phyloP scores from a whole-genome alignment of 2,329 filamentous ascomycete genomes.

The Pyrenophora tritici-repentis region DNA sequence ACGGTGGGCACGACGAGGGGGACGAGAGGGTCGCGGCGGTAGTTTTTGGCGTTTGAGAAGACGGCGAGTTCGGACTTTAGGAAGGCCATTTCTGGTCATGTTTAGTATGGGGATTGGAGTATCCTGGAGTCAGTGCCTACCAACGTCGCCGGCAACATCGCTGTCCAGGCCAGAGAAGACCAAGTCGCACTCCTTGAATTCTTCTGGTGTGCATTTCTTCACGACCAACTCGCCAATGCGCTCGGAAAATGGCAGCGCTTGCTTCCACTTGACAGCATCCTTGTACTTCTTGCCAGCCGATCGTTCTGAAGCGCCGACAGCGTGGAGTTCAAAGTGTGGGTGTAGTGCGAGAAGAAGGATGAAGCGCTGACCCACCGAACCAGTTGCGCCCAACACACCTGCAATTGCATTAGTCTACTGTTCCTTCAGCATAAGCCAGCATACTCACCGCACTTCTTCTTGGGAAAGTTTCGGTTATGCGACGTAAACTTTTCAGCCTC shows the following conservation, averaged over 20 bases:
- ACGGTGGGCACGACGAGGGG: slow-evolving; percentile 95
- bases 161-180: slow-evolving; percentile 92
- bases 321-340: slow-evolving; percentile 83
- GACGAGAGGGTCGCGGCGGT: slow-evolving; percentile 85
- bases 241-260: slow-evolving; percentile 78
- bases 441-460: slow-evolving; percentile 58
- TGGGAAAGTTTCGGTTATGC: slow-evolving; percentile 50
- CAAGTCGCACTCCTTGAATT: slow-evolving; percentile 89
- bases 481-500: slow-evolving; percentile 52
- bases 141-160: slow-evolving; percentile 89
- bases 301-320: slow-evolving; percentile 84
- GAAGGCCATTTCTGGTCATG: slow-evolving; percentile 75
- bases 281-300: slow-evolving; percentile 94
- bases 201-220: slow-evolving; percentile 78
- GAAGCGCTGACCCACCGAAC: slow-evolving; percentile 93
- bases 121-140: slow-evolving; percentile 55
- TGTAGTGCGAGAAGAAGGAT: slow-evolving; percentile 89
- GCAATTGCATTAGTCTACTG: slow-evolving; percentile 19
- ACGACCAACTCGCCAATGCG: slow-evolving; percentile 79
- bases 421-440: slow-evolving; percentile 41
- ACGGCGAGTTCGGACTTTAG: slow-evolving; percentile 84
- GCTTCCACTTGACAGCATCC: slow-evolving; percentile 95
- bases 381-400: slow-evolving; percentile 84
- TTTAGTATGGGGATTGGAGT: slow-evolving; percentile 1
- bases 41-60: slow-evolving; percentile 98